Percentiles rank a stretch among this genome's conserved stretches.
Conservation (phyloP, 805 yeast genomes). For the Helenozyma rhizophorensis region DNA sequence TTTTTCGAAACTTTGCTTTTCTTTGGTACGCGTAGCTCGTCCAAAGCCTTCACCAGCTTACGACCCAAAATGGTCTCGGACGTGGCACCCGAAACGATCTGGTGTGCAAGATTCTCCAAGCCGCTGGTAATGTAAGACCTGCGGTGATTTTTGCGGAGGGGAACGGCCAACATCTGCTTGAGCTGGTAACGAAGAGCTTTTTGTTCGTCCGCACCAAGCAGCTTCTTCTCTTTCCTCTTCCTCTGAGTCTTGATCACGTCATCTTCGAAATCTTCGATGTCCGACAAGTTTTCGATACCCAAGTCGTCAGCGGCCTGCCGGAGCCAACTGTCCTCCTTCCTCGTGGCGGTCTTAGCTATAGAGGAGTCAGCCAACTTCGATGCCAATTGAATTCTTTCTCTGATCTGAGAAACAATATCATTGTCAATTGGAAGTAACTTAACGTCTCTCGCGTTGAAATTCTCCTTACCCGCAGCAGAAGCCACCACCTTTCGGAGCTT, state of each 20-base stretch:
- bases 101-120: constrained; percentile 69
- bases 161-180: constrained; percentile 44
- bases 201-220: constrained; percentile 46
- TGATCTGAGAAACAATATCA: constrained; percentile 65
- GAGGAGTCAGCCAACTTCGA: constrained; percentile 72
- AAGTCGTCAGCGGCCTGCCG: constrained; percentile 89
- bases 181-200: constrained; percentile 48
- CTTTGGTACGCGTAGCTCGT: constrained; percentile 37
- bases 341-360: constrained; percentile 52
- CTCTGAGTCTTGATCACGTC: constrained; percentile 61
- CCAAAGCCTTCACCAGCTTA: constrained; percentile 61
- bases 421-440: constrained; percentile 72
- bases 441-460: constrained; percentile 45
- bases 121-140: constrained; percentile 80
- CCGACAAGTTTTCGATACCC: constrained; percentile 70
- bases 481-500: constrained; percentile 62
- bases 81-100: constrained; percentile 62
- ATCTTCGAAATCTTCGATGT: constrained; percentile 59
- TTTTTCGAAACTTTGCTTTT: constrained; percentile 3
- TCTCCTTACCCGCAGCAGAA: constrained; percentile 18
- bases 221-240: constrained; percentile 40
- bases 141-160: constrained; percentile 61
- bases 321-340: constrained; percentile 76
- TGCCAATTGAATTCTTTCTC: constrained; percentile 65
- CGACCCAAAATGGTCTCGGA: constrained; percentile 70